Conservation (phyloP, 441 rosid species). For the Euphorbia corollata region DNA sequence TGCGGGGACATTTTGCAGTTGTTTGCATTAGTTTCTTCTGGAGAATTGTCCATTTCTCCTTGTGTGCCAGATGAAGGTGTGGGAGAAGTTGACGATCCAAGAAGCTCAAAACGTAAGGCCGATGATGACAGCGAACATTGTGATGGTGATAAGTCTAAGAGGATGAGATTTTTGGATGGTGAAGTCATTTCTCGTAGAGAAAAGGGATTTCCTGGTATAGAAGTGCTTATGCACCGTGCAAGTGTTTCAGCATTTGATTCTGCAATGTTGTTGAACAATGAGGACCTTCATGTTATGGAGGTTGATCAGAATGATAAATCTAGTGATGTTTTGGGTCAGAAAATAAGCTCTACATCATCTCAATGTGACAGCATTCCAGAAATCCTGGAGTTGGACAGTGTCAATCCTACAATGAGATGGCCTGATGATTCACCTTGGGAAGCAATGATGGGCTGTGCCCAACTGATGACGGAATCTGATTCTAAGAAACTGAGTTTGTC, state of each 20-base stretch:
- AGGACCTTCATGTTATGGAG: slow-evolving; percentile 28
- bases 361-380: slow-evolving; percentile 36
- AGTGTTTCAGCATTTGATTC: slow-evolving; percentile 35
- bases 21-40: slow-evolving; percentile 68
- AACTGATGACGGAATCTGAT: slow-evolving; percentile 36
- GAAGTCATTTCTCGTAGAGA: slow-evolving; percentile 77
- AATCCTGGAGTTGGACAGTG: slow-evolving; percentile 30
- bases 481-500: slow-evolving; percentile 27
- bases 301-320: slow-evolving; percentile 30
- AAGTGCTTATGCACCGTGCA: slow-evolving; percentile 46
- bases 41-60: slow-evolving; percentile 63
- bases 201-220: slow-evolving; percentile 93
- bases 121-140: slow-evolving; percentile 52
- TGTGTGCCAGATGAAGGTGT: slow-evolving; percentile 80
- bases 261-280: slow-evolving; percentile 47
- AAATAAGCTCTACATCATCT: slow-evolving; percentile 25
- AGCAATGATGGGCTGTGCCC: slow-evolving; percentile 58
- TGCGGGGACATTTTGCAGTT: slow-evolving; percentile 85
- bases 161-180: slow-evolving; percentile 54
- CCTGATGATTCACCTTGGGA: slow-evolving; percentile 58
- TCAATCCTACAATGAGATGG: slow-evolving; percentile 35
- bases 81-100: slow-evolving; percentile 80
- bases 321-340: slow-evolving; percentile 24
- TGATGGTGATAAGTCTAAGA: slow-evolving; percentile 51
- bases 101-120: slow-evolving; percentile 68